A percentile compares a stretch with the other conserved stretches of the same genome.
phyloP scores from a whole-genome alignment of 495 filamentous ascomycete genomes.

The Tuber indicum region DNA sequence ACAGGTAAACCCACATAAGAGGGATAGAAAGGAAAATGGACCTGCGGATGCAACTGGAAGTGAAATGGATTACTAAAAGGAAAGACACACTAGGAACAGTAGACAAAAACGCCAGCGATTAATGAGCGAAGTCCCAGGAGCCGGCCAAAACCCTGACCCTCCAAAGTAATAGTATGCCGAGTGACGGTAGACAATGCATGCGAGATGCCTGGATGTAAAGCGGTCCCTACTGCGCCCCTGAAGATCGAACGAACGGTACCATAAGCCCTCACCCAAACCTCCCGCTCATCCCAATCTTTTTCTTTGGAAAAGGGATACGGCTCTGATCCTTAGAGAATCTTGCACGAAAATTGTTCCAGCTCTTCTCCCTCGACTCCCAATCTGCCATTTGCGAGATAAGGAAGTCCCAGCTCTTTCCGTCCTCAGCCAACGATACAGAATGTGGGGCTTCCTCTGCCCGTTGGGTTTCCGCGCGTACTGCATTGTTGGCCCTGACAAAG shows the following conservation, averaged over 20 bases:
- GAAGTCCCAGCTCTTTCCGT: constrained; percentile 33
- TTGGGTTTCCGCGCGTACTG: neutral
- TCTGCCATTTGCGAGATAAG: constrained; percentile 48
- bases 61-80: neutral
- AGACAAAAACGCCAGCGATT: neutral
- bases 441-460: neutral
- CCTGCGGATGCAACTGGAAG: neutral
- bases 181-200: neutral
- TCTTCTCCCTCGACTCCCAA: constrained; percentile 47
- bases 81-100: constrained; percentile 1
- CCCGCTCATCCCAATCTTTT: constrained; percentile 4
- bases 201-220: neutral
- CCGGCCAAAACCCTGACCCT: neutral
- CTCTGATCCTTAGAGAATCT: constrained; percentile 12
- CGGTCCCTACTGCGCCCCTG: neutral
- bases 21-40: neutral
- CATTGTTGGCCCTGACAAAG: neutral
- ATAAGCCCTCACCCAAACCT: constrained; percentile 5
- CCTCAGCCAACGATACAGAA: constrained; percentile 9
- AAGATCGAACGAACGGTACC: neutral
- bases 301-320: constrained; percentile 3
- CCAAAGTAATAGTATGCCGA: neutral
- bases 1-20: neutral
- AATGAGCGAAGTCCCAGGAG: neutral
- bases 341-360: constrained; percentile 47